Conservation (phyloP, 2,329 filamentous ascomycete genomes). For the Diaporthe ilicicola region DNA sequence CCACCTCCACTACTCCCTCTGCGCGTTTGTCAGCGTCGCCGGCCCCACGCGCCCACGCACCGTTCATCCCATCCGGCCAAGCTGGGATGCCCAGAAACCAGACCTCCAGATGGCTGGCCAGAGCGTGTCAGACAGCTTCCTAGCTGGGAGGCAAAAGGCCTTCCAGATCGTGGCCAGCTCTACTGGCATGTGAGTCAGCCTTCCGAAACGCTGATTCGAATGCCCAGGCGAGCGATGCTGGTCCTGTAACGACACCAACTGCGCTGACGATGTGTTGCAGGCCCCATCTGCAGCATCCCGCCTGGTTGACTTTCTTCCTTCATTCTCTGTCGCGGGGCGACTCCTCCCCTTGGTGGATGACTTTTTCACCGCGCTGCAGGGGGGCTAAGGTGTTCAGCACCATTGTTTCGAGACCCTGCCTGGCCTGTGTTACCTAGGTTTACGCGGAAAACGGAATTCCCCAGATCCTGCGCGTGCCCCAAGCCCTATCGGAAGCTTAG, state of each 20-base stretch:
- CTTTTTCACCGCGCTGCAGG: conserved; percentile 11
- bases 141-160: background rate
- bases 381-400: conserved; percentile 4
- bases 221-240: background rate
- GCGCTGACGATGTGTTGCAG: background rate
- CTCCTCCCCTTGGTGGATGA: background rate
- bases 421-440: background rate
- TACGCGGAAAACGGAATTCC: conserved; percentile 1
- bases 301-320: conserved; percentile 4
- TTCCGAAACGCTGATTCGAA: background rate
- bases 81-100: background rate
- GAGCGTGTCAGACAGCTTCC: background rate
- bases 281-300: background rate
- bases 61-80: conserved; percentile 8
- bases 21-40: background rate
- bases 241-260: background rate
- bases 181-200: background rate
- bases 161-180: no score
- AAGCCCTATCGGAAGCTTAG: conserved; percentile 9
- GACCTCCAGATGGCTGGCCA: background rate
- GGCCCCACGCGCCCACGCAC: background rate
- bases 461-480: conserved; percentile 7
- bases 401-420: conserved; percentile 19
- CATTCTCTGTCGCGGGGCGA: background rate
- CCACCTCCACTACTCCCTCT: background rate